A percentile compares a stretch with the other conserved stretches of the same genome.
Conservation (phyloP, 2,329 filamentous ascomycete species). For the Meredithiella fracta region DNA sequence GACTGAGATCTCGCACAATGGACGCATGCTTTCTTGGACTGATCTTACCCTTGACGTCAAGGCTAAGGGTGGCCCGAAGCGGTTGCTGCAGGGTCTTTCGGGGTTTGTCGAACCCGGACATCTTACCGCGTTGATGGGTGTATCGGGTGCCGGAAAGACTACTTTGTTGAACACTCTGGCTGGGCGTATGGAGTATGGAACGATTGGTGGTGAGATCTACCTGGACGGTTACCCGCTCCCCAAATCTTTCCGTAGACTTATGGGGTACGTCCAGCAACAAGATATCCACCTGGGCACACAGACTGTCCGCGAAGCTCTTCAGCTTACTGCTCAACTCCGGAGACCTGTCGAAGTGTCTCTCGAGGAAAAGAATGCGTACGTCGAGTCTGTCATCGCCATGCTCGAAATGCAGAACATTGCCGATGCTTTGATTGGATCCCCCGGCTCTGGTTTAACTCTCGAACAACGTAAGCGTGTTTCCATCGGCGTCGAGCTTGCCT, state of each 20-base stretch:
- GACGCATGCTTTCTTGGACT: neutral
- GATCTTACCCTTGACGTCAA: neutral
- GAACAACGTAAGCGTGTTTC: slow-evolving; percentile 40
- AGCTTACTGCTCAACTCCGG: slow-evolving; percentile 54
- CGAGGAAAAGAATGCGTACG: slow-evolving; percentile 47
- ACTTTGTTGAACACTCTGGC: slow-evolving; percentile 71
- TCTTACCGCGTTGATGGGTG: slow-evolving; percentile 61
- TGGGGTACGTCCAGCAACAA: slow-evolving; percentile 67
- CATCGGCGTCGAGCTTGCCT: slow-evolving; percentile 44
- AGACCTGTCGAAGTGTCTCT: slow-evolving; percentile 40
- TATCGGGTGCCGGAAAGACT: slow-evolving; percentile 71
- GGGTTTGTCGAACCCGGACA: slow-evolving; percentile 53
- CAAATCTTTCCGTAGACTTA: slow-evolving; percentile 60
- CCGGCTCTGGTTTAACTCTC: slow-evolving; percentile 36
- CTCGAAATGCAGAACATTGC: slow-evolving; percentile 32
- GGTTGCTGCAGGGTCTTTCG: neutral
- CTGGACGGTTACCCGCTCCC: slow-evolving; percentile 59
- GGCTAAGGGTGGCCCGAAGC: neutral
- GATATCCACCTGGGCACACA: slow-evolving; percentile 59
- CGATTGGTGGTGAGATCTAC: slow-evolving; percentile 56
- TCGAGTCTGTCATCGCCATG: slow-evolving; percentile 59
- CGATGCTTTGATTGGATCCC: slow-evolving; percentile 30
- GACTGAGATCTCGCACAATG: neutral
- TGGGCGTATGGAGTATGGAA: slow-evolving; percentile 61
- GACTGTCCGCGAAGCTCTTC: slow-evolving; percentile 63